Conservation (phyloP, 441 rosid species). For the Dalechampia spathulata region DNA sequence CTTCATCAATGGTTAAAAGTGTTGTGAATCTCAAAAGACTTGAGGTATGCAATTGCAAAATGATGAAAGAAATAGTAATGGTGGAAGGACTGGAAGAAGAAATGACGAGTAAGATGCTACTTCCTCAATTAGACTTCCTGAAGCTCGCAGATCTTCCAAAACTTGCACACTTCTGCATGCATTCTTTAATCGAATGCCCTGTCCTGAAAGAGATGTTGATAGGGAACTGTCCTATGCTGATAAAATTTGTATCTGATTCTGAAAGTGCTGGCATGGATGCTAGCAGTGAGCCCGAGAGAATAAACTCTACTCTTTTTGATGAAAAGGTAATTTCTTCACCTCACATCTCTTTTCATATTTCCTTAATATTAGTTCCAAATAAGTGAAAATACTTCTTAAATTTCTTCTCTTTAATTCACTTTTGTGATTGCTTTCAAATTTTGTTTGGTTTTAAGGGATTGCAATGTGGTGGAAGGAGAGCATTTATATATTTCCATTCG, state of each 20-base stretch:
- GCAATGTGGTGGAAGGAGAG: too few relatives aligned
- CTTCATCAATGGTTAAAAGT: conserved; percentile 4
- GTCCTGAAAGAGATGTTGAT: neutral
- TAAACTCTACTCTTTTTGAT: neutral
- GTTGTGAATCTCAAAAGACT: conserved; percentile 1
- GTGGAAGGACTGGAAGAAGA: neutral
- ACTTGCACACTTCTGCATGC: conserved; percentile 1
- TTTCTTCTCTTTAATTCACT: too few relatives aligned
- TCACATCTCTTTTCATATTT: too few relatives aligned
- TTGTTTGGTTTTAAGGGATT: too few relatives aligned
- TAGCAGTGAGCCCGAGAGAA: too few relatives aligned
- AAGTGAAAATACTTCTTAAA: too few relatives aligned
- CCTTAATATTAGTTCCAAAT: too few relatives aligned
- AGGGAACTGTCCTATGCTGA: neutral
- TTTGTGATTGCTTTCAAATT: too few relatives aligned
- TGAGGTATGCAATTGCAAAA: neutral
- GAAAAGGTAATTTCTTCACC: neutral
- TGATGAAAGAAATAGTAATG: conserved; percentile 1
- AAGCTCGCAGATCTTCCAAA: conserved; percentile 5
- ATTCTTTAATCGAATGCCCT: conserved; percentile 6
- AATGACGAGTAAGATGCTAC: too few relatives aligned
- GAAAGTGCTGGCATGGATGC: neutral
- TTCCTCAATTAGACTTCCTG: neutral
- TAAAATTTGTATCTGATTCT: conserved; percentile 2
- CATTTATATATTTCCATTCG: too few relatives aligned